These are phyloP conservation scores for Trapa incisa DNA, from an alignment of 345 rosid species.

Conservation along the genomic window DNA sequence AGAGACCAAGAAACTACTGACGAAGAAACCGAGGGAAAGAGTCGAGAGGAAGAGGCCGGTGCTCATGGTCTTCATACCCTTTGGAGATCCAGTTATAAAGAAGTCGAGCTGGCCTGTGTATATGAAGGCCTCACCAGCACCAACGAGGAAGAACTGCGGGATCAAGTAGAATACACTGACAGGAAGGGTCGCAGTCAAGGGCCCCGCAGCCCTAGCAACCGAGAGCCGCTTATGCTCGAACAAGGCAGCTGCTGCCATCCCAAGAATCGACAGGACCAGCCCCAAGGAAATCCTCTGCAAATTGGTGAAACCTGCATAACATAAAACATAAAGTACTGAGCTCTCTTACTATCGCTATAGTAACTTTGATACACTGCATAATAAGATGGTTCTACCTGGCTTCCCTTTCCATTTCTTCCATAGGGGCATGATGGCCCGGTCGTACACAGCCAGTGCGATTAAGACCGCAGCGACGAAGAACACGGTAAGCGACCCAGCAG, in stretches of 20 bases:
- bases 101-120: conserved; percentile 61
- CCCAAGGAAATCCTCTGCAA: conserved; percentile 44
- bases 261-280: conserved; percentile 29
- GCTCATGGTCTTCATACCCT: conserved; percentile 69
- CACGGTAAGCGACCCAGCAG: conserved; percentile 51
- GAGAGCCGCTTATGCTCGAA: conserved; percentile 35
- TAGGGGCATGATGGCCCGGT: conserved; percentile 40
- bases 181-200: conserved; percentile 21
- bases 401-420: conserved; percentile 56
- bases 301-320: conserved; percentile 35
- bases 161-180: conserved; percentile 35
- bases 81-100: conserved; percentile 56
- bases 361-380: too few relatives aligned
- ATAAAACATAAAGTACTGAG: too few relatives aligned
- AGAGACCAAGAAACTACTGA: conserved; percentile 48
- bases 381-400: conserved; percentile 25
- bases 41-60: conserved; percentile 64
- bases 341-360: too few relatives aligned
- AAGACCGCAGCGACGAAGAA: conserved; percentile 43
- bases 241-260: conserved; percentile 44
- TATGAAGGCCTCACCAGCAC: conserved; percentile 51
- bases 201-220: conserved; percentile 16
- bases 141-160: conserved; percentile 52
- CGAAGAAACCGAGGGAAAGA: conserved; percentile 45
- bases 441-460: conserved; percentile 36